phyloP scores from a whole-genome alignment of 2,329 filamentous ascomycete species.

The Fusarium fracticaudum region DNA sequence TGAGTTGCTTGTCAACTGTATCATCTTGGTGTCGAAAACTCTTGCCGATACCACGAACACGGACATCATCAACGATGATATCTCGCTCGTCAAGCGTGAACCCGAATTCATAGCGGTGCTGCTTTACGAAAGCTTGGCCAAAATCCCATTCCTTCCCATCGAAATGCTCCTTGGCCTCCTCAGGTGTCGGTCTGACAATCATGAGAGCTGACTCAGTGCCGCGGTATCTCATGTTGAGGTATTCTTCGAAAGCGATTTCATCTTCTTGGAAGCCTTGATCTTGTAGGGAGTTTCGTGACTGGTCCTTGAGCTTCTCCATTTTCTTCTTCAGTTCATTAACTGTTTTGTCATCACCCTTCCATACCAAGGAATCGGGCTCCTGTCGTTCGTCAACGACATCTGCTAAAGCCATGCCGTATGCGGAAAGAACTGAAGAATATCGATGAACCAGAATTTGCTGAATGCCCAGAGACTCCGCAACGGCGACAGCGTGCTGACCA shows the following conservation, averaged over 20 bases:
- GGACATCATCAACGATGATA: conserved; percentile 89
- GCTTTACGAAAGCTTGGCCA: conserved; percentile 82
- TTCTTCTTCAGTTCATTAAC: conserved; percentile 73
- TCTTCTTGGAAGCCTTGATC: conserved; percentile 82
- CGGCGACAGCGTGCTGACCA: conserved; percentile 91
- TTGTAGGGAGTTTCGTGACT: conserved; percentile 71
- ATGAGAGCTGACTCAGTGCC: conserved; percentile 92
- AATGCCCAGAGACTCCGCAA: conserved; percentile 85
- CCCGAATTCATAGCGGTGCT: conserved; percentile 92
- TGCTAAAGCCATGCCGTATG: conserved; percentile 91
- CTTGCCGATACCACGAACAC: conserved; percentile 88
- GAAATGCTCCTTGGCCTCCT: conserved; percentile 68
- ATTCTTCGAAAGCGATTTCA: conserved; percentile 87
- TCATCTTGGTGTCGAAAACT: conserved; percentile 82
- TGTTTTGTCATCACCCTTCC: conserved; percentile 66
- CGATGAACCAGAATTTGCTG: conserved; percentile 85
- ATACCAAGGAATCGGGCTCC: conserved; percentile 74
- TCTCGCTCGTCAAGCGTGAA: conserved; percentile 87
- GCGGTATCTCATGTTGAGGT: conserved; percentile 92
- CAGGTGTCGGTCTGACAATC: conserved; percentile 77
- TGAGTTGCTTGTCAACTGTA: conserved; percentile 86
- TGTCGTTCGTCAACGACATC: conserved; percentile 94
- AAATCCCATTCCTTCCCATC: conserved; percentile 80
- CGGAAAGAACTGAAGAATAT: conserved; percentile 89
- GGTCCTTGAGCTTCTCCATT: conserved; percentile 82